Evolutionary conservation across 352 stramenopile species (phyloP).

Genomic region (Phytophthora citricola): DNA sequence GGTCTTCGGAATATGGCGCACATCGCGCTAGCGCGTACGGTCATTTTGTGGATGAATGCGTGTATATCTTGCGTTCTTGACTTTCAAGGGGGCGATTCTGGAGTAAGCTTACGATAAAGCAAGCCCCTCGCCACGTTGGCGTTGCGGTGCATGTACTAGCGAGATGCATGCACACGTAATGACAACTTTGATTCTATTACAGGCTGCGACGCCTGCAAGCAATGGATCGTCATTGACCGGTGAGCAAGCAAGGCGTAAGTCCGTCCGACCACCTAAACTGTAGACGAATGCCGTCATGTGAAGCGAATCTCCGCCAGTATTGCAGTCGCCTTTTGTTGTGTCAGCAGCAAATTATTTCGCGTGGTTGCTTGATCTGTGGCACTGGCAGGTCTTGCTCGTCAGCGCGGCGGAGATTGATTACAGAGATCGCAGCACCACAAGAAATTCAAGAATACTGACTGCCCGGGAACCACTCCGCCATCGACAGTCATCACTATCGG

Average conservation of each 20-base stretch:
- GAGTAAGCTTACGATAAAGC: too few relatives aligned
- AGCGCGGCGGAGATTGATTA: background rate
- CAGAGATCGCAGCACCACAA: background rate
- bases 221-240: constrained; percentile 15
- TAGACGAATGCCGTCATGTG: constrained; percentile 32
- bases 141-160: background rate
- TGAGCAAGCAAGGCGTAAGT: constrained; percentile 26
- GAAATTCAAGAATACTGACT: constrained; percentile 1
- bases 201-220: background rate
- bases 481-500: too few relatives aligned
- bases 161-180: background rate
- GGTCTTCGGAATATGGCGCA: too few relatives aligned
- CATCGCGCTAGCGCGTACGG: too few relatives aligned
- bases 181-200: constrained; percentile 18
- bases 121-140: too few relatives aligned
- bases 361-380: constrained; percentile 9
- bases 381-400: background rate
- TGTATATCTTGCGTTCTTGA: too few relatives aligned
- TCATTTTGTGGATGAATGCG: too few relatives aligned
- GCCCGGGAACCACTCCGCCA: background rate
- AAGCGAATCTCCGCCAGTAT: background rate
- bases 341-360: constrained; percentile 38
- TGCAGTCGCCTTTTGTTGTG: constrained; percentile 31
- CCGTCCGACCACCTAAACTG: constrained; percentile 27
- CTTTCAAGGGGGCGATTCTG: too few relatives aligned